A percentile compares a stretch with the other conserved stretches of the same genome.
These are phyloP conservation scores for Salix viminalis DNA, from an alignment of 345 rosid genomes.

Conservation along the genomic window DNA sequence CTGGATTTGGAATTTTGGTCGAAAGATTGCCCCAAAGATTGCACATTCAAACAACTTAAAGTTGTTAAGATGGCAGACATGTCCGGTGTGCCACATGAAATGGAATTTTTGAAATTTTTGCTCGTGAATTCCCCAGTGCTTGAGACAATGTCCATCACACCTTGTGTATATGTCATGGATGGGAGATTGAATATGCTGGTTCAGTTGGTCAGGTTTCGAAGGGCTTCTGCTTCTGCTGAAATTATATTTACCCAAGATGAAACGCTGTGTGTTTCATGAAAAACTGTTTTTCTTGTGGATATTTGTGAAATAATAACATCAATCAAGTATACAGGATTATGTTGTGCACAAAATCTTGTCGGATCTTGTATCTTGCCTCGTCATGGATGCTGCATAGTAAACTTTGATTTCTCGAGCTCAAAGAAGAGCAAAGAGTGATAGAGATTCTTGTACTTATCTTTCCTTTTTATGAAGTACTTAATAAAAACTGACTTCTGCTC, in stretches of 20 bases:
- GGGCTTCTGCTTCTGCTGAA: slow-evolving; percentile 74
- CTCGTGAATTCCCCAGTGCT: slow-evolving; percentile 64
- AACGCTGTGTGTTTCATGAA: slow-evolving; percentile 7
- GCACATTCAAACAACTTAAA: slow-evolving; percentile 49
- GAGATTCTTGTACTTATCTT: not conserved
- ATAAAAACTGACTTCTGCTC: not conserved
- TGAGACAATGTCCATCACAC: slow-evolving; percentile 52
- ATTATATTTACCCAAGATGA: slow-evolving; percentile 58
- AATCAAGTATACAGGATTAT: not conserved
- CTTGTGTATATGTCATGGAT: slow-evolving; percentile 48
- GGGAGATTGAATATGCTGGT: slow-evolving; percentile 60
- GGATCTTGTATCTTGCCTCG: not conserved
- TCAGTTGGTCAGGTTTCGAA: slow-evolving; percentile 58
- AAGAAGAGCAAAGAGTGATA: not conserved
- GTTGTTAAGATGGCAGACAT: slow-evolving; percentile 66
- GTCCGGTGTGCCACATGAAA: slow-evolving; percentile 68
- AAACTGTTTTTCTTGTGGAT: not conserved
- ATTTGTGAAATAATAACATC: not conserved
- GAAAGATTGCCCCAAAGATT: slow-evolving; percentile 46
- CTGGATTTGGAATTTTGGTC: slow-evolving; percentile 56
- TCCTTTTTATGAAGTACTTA: not conserved
- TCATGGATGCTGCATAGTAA: not conserved
- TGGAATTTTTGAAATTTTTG: slow-evolving; percentile 74
- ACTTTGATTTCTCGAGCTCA: not conserved
- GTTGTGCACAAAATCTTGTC: not conserved